A percentile compares a stretch with the other conserved stretches of the same genome.
phyloP scores from a whole-genome alignment of 345 rosid species.

The Euphorbia tirucalli region DNA sequence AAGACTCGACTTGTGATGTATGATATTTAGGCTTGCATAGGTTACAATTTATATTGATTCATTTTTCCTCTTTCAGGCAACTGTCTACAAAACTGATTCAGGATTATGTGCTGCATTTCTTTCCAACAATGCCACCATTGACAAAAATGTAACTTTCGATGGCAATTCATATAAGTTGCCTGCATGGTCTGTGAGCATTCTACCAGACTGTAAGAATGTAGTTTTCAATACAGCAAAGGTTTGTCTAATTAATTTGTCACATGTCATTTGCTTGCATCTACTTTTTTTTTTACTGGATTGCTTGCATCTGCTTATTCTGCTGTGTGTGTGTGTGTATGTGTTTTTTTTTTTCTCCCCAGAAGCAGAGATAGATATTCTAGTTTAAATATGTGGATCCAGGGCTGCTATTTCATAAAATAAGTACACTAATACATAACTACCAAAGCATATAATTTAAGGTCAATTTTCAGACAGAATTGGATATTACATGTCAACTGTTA shows the following conservation, averaged over 20 bases:
- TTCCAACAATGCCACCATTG: conserved; percentile 65
- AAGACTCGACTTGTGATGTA: not conserved
- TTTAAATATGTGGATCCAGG: not conserved
- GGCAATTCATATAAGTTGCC: conserved; percentile 75
- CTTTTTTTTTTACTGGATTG: no score
- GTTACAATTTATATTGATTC: not conserved
- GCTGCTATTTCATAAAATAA: not conserved
- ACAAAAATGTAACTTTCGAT: conserved; percentile 59
- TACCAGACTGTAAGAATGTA: conserved; percentile 94
- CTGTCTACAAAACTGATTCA: conserved; percentile 65
- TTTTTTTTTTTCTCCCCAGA: not conserved
- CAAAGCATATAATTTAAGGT: not conserved
- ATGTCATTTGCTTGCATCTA: not conserved
- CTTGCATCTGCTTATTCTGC: not conserved
- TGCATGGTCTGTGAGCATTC: conserved; percentile 96
- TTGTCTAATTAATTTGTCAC: conserved; percentile 18
- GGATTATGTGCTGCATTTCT: conserved; percentile 83
- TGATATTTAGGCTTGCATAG: not conserved
- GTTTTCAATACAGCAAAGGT: conserved; percentile 95
- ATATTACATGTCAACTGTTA: not conserved
- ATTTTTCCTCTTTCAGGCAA: conserved; percentile 44
- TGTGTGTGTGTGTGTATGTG: no score
- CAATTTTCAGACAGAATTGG: no score
- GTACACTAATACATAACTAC: not conserved
- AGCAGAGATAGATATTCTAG: not conserved